phyloP scores from a whole-genome alignment of 306 rosid species.

The Glycine soja region DNA sequence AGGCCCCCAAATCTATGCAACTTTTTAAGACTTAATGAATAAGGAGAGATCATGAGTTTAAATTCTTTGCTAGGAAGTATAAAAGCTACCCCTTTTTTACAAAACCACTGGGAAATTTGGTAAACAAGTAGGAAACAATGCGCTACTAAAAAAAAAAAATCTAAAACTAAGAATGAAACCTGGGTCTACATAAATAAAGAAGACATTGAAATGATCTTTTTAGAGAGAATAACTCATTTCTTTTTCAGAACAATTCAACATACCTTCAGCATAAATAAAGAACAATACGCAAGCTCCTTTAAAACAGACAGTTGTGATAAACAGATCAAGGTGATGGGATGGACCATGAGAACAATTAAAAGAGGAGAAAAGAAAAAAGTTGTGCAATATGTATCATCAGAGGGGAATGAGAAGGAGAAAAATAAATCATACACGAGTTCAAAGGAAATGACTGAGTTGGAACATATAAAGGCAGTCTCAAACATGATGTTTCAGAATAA shows the following conservation, averaged over 20 bases:
- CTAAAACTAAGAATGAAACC: slow-evolving; percentile 9
- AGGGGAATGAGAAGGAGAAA: slow-evolving; percentile 6
- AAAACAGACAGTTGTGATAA: too few species aligned
- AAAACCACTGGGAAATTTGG: neutral
- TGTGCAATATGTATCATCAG: neutral
- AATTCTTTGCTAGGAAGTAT: neutral
- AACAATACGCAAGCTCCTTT: too few species aligned
- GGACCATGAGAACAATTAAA: slow-evolving; percentile 16
- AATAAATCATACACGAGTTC: neutral
- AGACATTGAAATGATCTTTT: neutral
- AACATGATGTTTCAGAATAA: slow-evolving; percentile 5
- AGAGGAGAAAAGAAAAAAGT: slow-evolving; percentile 10
- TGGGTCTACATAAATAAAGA: slow-evolving; percentile 29
- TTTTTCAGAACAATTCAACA: too few species aligned
- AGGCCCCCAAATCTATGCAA: slow-evolving; percentile 14
- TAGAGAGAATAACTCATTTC: slow-evolving; percentile 1
- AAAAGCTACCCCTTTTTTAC: neutral
- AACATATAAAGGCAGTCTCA: slow-evolving; percentile 27
- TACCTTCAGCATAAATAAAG: too few species aligned
- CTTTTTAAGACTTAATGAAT: slow-evolving; percentile 13
- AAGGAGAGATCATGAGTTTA: neutral
- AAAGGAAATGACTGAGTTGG: slow-evolving; percentile 18
- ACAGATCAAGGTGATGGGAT: slow-evolving; percentile 27
- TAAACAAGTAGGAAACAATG: neutral
- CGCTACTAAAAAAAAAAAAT: neutral